These are phyloP conservation scores for Blastobotrys terrestris DNA, from an alignment of 805 yeast species.

Conservation along the genomic window DNA sequence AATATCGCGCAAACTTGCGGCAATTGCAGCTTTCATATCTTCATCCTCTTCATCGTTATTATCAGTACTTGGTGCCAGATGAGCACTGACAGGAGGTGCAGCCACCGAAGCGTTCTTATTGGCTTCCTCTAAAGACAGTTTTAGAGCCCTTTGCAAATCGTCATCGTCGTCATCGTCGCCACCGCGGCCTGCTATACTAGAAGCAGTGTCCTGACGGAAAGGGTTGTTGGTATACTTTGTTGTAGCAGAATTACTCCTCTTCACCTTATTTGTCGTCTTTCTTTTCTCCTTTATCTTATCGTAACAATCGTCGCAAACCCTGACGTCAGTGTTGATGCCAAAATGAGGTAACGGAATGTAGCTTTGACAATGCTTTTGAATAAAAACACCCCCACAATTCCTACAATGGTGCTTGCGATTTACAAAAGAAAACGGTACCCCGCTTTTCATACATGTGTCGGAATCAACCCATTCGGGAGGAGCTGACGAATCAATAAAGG, in stretches of 20 bases:
- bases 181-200: slow-evolving; percentile 18
- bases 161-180: slow-evolving; percentile 55
- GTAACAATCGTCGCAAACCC: slow-evolving; percentile 90
- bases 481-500: slow-evolving; percentile 76
- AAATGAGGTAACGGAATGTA: slow-evolving; percentile 65
- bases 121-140: slow-evolving; percentile 62
- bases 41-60: slow-evolving; percentile 78
- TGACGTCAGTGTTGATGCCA: slow-evolving; percentile 82
- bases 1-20: slow-evolving; percentile 77
- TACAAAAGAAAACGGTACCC: slow-evolving; percentile 67
- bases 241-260: slow-evolving; percentile 19
- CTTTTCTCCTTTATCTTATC: slow-evolving; percentile 46
- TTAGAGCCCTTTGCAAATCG: slow-evolving; percentile 71
- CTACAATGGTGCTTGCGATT: slow-evolving; percentile 96
- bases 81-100: slow-evolving; percentile 23
- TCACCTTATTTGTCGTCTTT: slow-evolving; percentile 11
- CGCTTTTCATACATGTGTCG: slow-evolving; percentile 92
- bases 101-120: slow-evolving; percentile 20
- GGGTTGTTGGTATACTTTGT: slow-evolving; percentile 10
- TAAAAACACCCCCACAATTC: slow-evolving; percentile 92
- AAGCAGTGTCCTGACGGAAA: not conserved
- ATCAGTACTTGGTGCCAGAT: slow-evolving; percentile 18
- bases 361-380: slow-evolving; percentile 79
- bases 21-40: slow-evolving; percentile 90
- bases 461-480: slow-evolving; percentile 99